phyloP scores from a whole-genome alignment of 768 basidiomycete genomes.

The Amanita rimosa region DNA sequence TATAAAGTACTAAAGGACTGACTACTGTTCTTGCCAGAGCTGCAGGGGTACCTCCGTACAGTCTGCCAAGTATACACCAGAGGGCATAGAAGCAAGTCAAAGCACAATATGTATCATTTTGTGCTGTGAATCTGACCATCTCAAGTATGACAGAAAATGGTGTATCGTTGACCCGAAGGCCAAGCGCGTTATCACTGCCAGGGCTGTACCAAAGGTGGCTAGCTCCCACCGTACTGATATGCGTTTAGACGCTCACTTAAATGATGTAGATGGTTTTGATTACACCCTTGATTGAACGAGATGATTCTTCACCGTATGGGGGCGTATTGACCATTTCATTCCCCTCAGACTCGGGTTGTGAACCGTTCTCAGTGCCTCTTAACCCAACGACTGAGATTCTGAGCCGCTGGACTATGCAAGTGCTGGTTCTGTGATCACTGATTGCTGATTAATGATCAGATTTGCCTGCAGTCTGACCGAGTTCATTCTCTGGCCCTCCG shows the following conservation, averaged over 20 bases:
- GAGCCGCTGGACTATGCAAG: conserved; percentile 47
- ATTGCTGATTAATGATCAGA: background rate
- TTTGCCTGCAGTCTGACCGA: conserved; percentile 34
- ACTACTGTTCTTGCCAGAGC: too few relatives aligned
- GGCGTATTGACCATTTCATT: conserved; percentile 46
- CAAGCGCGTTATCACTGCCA: conserved; percentile 52
- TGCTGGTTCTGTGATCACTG: background rate
- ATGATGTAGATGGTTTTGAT: conserved; percentile 53
- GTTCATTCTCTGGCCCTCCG: conserved; percentile 35
- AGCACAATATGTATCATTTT: background rate
- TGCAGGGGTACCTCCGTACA: conserved; percentile 58
- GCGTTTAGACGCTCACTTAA: background rate
- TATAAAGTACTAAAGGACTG: too few relatives aligned
- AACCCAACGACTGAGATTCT: conserved; percentile 38
- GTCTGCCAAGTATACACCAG: conserved; percentile 40
- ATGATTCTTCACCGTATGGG: conserved; percentile 30
- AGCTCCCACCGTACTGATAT: background rate
- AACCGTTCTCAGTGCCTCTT: conserved; percentile 48
- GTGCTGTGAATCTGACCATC: background rate
- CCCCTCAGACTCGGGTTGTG: conserved; percentile 46
- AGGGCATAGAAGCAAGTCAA: conserved; percentile 49
- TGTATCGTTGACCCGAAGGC: conserved; percentile 50
- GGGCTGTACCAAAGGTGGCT: conserved; percentile 47
- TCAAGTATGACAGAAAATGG: conserved; percentile 65
- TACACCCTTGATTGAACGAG: conserved; percentile 38